Conservation (phyloP, 305 asterid species). For the Fraxinus ornus region DNA sequence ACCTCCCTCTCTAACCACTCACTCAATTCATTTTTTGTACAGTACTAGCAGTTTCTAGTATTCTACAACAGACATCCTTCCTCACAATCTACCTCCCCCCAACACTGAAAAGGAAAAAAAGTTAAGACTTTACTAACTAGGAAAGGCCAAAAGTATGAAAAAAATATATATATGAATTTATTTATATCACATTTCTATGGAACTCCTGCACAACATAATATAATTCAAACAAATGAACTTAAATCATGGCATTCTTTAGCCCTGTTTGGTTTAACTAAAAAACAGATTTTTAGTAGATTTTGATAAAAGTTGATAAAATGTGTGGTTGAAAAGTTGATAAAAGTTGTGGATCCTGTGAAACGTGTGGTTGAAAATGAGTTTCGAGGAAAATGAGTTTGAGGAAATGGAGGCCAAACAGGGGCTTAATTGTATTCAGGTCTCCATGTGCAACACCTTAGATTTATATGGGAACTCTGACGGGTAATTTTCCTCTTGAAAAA, state of each 20-base stretch:
- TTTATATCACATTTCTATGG: not conserved
- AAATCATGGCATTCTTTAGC: not conserved
- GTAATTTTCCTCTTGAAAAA: slow-evolving; percentile 81
- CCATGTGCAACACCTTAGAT: slow-evolving; percentile 65
- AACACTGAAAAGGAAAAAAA: not conserved
- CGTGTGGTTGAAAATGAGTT: not conserved
- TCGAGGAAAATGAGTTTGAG: not conserved
- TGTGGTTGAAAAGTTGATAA: too few relatives aligned
- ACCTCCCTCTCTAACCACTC: not conserved
- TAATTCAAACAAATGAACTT: not conserved
- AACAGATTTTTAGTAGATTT: not conserved
- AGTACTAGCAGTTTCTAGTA: not conserved
- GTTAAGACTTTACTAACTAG: too few relatives aligned
- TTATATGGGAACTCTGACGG: slow-evolving; percentile 85
- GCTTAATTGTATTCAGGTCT: not conserved
- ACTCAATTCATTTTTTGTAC: not conserved
- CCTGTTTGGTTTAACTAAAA: not conserved
- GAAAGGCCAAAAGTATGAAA: not conserved
- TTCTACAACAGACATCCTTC: not conserved
- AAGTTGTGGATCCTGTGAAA: not conserved
- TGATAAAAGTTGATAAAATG: too few relatives aligned
- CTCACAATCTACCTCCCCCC: not conserved
- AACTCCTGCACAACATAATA: not conserved
- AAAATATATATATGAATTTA: not conserved
- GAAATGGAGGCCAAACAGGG: not conserved